Percentiles rank a stretch among this genome's conserved stretches.
Evolutionary conservation across 352 stramenopile species (phyloP).

Genomic region (Peronospora farinosa): DNA sequence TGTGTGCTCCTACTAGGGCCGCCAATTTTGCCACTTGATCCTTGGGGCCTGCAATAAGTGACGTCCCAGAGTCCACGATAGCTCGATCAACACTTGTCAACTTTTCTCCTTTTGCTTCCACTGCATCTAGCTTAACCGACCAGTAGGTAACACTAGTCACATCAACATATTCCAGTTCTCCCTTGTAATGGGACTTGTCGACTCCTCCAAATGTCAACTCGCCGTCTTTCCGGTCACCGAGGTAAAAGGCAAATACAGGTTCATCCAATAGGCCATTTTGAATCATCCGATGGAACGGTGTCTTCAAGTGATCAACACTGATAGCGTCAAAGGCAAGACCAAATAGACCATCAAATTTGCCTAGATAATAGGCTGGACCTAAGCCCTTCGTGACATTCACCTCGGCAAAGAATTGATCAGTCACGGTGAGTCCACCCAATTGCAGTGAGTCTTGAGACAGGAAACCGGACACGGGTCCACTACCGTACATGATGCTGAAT

Average conservation of each 20-base stretch:
- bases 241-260: constrained; percentile 94
- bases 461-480: constrained; percentile 87
- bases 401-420: constrained; percentile 91
- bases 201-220: constrained; percentile 76
- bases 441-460: constrained; percentile 86
- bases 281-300: constrained; percentile 92
- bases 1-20: constrained; percentile 77
- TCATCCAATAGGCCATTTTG: constrained; percentile 82
- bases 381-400: constrained; percentile 94
- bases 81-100: constrained; percentile 55
- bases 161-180: constrained; percentile 89
- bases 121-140: constrained; percentile 65
- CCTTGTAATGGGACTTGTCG: constrained; percentile 90
- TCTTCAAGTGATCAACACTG: constrained; percentile 88
- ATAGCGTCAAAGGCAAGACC: constrained; percentile 94
- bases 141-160: constrained; percentile 68
- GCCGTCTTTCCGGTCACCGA: constrained; percentile 83
- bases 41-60: constrained; percentile 90
- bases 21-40: constrained; percentile 85
- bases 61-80: constrained; percentile 96
- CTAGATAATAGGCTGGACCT: constrained; percentile 90
- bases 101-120: constrained; percentile 53
- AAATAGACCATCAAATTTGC: constrained; percentile 98
- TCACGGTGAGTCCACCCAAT: constrained; percentile 54
- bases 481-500: constrained; percentile 95